phyloP scores from a whole-genome alignment of 1,284 basidiomycete genomes.

The Cryptococcus amylolentus region DNA sequence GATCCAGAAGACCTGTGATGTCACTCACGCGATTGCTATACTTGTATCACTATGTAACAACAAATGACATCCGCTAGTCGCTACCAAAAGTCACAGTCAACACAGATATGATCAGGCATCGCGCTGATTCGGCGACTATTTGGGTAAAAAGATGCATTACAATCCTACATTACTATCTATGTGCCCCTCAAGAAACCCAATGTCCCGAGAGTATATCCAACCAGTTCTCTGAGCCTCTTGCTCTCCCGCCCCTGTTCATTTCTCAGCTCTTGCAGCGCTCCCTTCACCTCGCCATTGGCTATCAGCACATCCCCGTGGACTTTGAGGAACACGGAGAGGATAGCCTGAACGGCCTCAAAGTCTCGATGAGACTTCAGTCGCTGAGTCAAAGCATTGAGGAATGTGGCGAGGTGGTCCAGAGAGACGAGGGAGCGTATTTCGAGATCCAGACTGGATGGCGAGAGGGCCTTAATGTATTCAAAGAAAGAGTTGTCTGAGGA shows the following conservation, averaged over 20 bases:
- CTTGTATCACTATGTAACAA: neutral
- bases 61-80: neutral
- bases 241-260: slow-evolving; percentile 68
- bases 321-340: slow-evolving; percentile 77
- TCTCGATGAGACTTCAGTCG: slow-evolving; percentile 77
- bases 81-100: neutral
- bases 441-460: slow-evolving; percentile 84
- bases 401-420: slow-evolving; percentile 62
- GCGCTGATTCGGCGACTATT: too few relatives aligned
- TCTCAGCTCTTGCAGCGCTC: slow-evolving; percentile 59
- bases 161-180: neutral
- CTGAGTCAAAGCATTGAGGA: slow-evolving; percentile 69
- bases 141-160: neutral
- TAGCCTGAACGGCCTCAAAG: slow-evolving; percentile 91
- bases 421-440: slow-evolving; percentile 76
- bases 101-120: slow-evolving; percentile 1
- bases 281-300: slow-evolving; percentile 60
- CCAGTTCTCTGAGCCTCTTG: slow-evolving; percentile 57
- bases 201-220: slow-evolving; percentile 47
- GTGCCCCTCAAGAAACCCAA: slow-evolving; percentile 42
- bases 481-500: slow-evolving; percentile 77
- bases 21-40: neutral
- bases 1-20: slow-evolving; percentile 27
- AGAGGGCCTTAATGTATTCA: slow-evolving; percentile 76
- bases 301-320: slow-evolving; percentile 81